These are phyloP conservation scores for Hypoxylon sp. DNA, from an alignment of 2,329 filamentous ascomycete genomes.

Conservation along the genomic window DNA sequence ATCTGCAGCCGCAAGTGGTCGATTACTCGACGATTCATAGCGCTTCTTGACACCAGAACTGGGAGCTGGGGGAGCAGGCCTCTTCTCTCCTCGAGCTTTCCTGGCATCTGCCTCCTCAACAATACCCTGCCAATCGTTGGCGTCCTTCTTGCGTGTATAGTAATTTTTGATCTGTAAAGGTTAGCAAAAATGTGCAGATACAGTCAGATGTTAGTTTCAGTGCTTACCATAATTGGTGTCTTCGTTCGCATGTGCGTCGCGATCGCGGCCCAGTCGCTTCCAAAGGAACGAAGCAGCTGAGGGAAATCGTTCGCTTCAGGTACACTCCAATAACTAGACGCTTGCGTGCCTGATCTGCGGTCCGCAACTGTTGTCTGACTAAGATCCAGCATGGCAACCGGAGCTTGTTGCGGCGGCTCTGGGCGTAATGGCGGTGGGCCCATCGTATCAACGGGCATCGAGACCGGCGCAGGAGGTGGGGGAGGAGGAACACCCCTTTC, in stretches of 20 bases:
- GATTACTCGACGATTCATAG: conserved; percentile 62
- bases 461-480: conserved; percentile 50
- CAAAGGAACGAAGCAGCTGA: conserved; percentile 78
- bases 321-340: conserved; percentile 90
- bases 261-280: conserved; percentile 83
- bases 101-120: conserved; percentile 73
- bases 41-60: conserved; percentile 66
- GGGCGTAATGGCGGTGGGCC: conserved; percentile 70
- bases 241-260: conserved; percentile 86
- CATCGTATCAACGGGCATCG: conserved; percentile 67
- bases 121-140: conserved; percentile 73
- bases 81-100: conserved; percentile 68
- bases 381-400: conserved; percentile 67
- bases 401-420: conserved; percentile 66
- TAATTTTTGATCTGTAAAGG: conserved; percentile 75
- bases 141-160: conserved; percentile 74
- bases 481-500: conserved; percentile 49
- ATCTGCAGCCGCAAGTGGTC: conserved; percentile 67
- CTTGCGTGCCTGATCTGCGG: conserved; percentile 69
- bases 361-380: conserved; percentile 61
- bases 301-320: conserved; percentile 85
- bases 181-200: conserved; percentile 41
- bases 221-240: conserved; percentile 84
- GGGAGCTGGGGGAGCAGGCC: conserved; percentile 72
- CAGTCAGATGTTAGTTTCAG: conserved; percentile 3